These are phyloP conservation scores for Schrenkiella parvula DNA, from an alignment of 345 rosid species.

Conservation along the genomic window DNA sequence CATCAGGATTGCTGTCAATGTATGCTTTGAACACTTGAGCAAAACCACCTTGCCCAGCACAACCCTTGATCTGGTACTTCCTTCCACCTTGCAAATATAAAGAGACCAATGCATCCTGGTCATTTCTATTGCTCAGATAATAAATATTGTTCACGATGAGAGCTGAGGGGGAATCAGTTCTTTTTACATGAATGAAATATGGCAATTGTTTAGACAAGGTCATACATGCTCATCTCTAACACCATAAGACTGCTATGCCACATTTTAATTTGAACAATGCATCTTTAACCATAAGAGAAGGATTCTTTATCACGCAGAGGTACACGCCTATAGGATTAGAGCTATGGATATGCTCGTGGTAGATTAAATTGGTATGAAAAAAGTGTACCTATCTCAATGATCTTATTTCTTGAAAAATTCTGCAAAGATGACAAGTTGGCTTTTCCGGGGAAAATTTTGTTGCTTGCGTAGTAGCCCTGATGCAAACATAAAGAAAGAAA, in stretches of 20 bases:
- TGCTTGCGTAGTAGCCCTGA: conserved; percentile 69
- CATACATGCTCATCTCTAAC: background rate
- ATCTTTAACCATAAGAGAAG: background rate
- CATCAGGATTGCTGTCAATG: conserved; percentile 66
- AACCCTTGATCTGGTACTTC: conserved; percentile 95
- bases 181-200: background rate
- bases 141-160: background rate
- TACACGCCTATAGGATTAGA: background rate
- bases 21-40: conserved; percentile 83
- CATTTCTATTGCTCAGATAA: background rate
- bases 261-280: background rate
- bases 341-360: background rate
- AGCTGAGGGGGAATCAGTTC: background rate
- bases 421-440: conserved; percentile 52
- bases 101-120: background rate
- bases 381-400: conserved; percentile 67
- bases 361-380: conserved; percentile 2
- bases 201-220: background rate
- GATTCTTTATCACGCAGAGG: background rate
- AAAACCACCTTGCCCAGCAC: conserved; percentile 94
- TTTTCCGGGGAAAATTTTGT: conserved; percentile 67
- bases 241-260: background rate
- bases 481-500: conserved; percentile 33
- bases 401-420: conserved; percentile 68
- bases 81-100: conserved; percentile 55